These are phyloP conservation scores for Draba incana DNA, from an alignment of 345 rosid species.

Conservation along the genomic window DNA sequence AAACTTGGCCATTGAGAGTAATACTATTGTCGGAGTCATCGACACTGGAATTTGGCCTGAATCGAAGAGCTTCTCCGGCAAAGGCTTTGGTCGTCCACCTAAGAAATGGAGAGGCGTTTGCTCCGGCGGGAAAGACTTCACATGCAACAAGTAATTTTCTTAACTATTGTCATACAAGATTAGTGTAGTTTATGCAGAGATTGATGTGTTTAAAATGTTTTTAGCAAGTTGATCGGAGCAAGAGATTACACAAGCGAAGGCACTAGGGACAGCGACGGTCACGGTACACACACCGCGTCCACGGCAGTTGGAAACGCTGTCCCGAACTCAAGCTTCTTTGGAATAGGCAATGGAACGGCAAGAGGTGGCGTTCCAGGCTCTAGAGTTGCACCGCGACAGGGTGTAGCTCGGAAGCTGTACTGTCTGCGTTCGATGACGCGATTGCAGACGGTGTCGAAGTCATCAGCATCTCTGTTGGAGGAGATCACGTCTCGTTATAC, in stretches of 20 bases:
- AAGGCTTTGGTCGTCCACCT: conserved; percentile 53
- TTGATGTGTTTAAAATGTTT: too few relatives aligned
- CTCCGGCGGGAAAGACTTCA: conserved; percentile 50
- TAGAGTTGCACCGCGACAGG: conserved; percentile 26
- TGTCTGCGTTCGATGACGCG: conserved; percentile 66
- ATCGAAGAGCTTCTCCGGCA: conserved; percentile 45
- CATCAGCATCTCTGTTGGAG: conserved; percentile 42
- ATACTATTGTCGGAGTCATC: conserved; percentile 43
- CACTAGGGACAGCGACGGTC: conserved; percentile 43
- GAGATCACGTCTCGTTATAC: accelerated
- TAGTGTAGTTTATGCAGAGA: too few relatives aligned
- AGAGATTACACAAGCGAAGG: conserved; percentile 41
- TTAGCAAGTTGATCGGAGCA: conserved; percentile 53
- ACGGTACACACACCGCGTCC: conserved; percentile 64
- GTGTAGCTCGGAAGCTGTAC: neutral
- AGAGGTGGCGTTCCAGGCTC: conserved; percentile 61
- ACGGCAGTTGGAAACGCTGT: conserved; percentile 54
- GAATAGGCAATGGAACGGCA: conserved; percentile 50
- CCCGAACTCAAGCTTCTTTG: conserved; percentile 39
- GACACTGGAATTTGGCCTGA: conserved; percentile 57
- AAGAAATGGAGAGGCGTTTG: conserved; percentile 61
- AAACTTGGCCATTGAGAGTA: conserved; percentile 26
- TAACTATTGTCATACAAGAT: too few relatives aligned
- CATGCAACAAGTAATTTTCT: conserved; percentile 52
- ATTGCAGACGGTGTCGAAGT: conserved; percentile 68